Conservation (phyloP, 164 flowering plant genomes). For the Stephania yunnanensis region DNA sequence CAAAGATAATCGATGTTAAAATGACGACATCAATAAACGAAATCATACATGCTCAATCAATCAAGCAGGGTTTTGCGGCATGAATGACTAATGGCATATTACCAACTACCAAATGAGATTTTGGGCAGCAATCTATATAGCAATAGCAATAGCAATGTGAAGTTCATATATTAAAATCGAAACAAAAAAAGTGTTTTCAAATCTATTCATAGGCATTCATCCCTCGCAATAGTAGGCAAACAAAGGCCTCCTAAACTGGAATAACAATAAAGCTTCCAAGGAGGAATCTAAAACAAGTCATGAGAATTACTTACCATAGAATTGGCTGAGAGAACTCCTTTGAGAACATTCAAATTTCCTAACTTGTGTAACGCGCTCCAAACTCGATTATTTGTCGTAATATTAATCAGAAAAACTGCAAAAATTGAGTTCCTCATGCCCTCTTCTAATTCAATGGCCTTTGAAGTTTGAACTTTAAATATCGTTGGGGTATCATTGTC, state of each 20-base stretch:
- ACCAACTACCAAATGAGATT: neutral
- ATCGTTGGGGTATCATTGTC: slow-evolving; percentile 4
- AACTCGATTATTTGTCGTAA: slow-evolving; percentile 43
- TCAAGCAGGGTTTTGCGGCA: neutral
- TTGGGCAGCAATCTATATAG: too few species aligned
- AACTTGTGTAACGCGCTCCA: slow-evolving; percentile 39
- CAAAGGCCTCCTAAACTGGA: neutral
- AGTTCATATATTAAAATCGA: neutral
- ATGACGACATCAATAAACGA: too few species aligned
- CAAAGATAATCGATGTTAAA: neutral
- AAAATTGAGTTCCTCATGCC: slow-evolving; percentile 26
- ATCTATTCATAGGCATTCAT: neutral
- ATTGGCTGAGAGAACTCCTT: slow-evolving; percentile 20
- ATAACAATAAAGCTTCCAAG: neutral
- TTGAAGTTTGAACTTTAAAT: slow-evolving; percentile 38
- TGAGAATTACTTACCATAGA: slow-evolving; percentile 30
- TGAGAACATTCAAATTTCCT: slow-evolving; percentile 13
- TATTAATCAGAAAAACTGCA: slow-evolving; percentile 42
- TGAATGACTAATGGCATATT: neutral
- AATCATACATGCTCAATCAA: neutral
- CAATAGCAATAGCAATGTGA: neutral
- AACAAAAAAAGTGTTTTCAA: neutral
- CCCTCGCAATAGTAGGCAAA: neutral
- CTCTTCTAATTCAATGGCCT: slow-evolving; percentile 17
- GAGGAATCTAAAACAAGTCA: neutral